Conservation (phyloP, 2,329 filamentous ascomycete species). For the Mycocentrospora acerina region DNA sequence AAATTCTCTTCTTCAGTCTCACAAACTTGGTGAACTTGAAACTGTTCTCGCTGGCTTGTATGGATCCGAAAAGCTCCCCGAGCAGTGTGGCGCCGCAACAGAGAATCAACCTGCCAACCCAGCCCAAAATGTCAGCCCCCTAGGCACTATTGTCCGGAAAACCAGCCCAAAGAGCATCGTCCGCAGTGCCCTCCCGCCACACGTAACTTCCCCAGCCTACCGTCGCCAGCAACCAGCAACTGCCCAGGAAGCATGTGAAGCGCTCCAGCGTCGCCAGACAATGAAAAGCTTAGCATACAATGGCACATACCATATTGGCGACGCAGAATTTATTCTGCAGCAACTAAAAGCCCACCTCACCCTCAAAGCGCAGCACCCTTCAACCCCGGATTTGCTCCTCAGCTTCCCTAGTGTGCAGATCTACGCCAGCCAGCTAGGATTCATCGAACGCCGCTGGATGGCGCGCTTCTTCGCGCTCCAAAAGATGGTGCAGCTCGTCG, state of each 20-base stretch:
- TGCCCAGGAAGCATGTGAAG: conserved; percentile 4
- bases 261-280: conserved; percentile 2
- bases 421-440: conserved; percentile 1
- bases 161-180: not conserved
- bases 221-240: not conserved
- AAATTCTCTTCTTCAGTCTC: no score
- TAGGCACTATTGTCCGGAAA: no score
- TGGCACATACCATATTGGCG: conserved; percentile 1
- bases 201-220: not conserved
- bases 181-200: not conserved
- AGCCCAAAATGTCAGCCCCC: no score
- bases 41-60: no score
- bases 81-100: no score
- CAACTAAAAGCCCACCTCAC: conserved; percentile 6
- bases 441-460: conserved; percentile 11
- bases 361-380: not conserved
- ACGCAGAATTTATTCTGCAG: conserved; percentile 1
- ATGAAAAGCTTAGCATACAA: conserved; percentile 3
- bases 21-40: no score
- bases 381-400: conserved; percentile 2
- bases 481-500: conserved; percentile 1
- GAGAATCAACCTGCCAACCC: no score
- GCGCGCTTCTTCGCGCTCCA: conserved; percentile 6
- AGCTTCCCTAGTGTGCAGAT: conserved; percentile 3
- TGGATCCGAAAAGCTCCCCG: no score